phyloP scores from a whole-genome alignment of 169 alveolate species.

The Plasmodium knowlesi region DNA sequence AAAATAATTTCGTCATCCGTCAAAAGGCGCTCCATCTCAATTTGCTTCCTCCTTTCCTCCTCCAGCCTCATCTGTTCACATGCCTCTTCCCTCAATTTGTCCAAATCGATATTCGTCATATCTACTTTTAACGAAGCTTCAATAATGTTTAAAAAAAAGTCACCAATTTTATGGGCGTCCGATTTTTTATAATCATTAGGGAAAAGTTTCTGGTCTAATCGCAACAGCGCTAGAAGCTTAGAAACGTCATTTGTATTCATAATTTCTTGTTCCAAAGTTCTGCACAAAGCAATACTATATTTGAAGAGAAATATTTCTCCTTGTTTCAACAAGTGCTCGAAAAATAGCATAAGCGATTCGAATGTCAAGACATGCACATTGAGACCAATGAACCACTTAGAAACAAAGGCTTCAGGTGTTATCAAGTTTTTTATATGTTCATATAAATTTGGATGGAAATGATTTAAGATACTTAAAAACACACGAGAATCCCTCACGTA shows the following conservation, averaged over 20 bases:
- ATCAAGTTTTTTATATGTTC: constrained; percentile 78
- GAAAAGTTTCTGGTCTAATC: constrained; percentile 80
- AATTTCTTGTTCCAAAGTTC: constrained; percentile 73
- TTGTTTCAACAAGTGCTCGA: constrained; percentile 74
- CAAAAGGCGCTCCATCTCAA: constrained; percentile 56
- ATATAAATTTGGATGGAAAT: constrained; percentile 73
- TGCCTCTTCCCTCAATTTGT: constrained; percentile 76
- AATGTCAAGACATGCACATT: constrained; percentile 82
- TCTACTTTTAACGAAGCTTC: constrained; percentile 70
- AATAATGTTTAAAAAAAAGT: constrained; percentile 79
- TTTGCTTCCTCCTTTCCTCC: constrained; percentile 80
- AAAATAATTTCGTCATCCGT: constrained; percentile 75
- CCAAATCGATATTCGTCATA: constrained; percentile 67
- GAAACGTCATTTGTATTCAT: constrained; percentile 80
- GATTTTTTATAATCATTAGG: constrained; percentile 77
- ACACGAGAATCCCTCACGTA: constrained; percentile 86
- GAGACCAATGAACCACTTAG: constrained; percentile 87
- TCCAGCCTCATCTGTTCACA: constrained; percentile 78
- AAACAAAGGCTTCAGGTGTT: constrained; percentile 86
- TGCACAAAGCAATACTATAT: constrained; percentile 81
- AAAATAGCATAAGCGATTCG: constrained; percentile 78
- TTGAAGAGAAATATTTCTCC: constrained; percentile 83
- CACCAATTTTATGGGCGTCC: constrained; percentile 71
- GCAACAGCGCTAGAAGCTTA: constrained; percentile 72
- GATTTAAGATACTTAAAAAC: constrained; percentile 79